Base-by-base conservation (phyloP, 768 basidiomycete genomes). In the Termitomyces sp. region DNA sequence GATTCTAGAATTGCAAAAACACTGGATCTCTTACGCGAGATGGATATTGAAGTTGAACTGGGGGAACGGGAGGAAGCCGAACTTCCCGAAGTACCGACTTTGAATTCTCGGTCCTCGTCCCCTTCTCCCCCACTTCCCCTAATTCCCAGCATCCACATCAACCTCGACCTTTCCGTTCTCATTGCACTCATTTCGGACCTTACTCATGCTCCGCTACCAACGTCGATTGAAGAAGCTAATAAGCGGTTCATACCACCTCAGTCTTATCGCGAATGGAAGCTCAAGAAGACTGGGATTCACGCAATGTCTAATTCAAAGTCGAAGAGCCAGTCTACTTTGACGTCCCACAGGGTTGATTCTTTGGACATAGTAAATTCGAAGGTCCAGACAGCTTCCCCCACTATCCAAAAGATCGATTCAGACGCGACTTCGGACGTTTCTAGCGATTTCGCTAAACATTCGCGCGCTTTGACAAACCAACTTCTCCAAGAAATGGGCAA, bases 181-280 rank as follows among this genome's bases (percentile, higher is more conserved):
- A 87, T 96, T 52, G 92, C 93, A 0, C 77, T 94, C 28, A 78
- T 90, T 42, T 91, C 89, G 11, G 90, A 92, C 58, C 82, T 91
- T 50, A 87, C 88, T 0, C 92, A 94, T 67, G 75, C 84, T 0
- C 74, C 78, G 1, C 72, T 92, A 0, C 93, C 92, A 0, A 41
- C 56, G 0, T 74, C 77, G 0, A 60, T 77, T 0, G 78, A 80
- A 14, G 86, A 85, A 34, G 84, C 90, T 0, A 74, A 82, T 19
- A 65, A 68, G 12, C 78, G 88, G 4, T 95, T 91, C 62, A 74
- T 82, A 10, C 82, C 85, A 3, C 73, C 84, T 0, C 71, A 74
- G 32, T 72, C 74, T 43, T 83, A 86, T 56, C 70, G 79, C 10
- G 78, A 81, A 56, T 87, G 85, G 85, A 86, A 84, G 65, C 62